phyloP scores from a whole-genome alignment of 1,284 basidiomycete species.

The Wolfiporia cocos region DNA sequence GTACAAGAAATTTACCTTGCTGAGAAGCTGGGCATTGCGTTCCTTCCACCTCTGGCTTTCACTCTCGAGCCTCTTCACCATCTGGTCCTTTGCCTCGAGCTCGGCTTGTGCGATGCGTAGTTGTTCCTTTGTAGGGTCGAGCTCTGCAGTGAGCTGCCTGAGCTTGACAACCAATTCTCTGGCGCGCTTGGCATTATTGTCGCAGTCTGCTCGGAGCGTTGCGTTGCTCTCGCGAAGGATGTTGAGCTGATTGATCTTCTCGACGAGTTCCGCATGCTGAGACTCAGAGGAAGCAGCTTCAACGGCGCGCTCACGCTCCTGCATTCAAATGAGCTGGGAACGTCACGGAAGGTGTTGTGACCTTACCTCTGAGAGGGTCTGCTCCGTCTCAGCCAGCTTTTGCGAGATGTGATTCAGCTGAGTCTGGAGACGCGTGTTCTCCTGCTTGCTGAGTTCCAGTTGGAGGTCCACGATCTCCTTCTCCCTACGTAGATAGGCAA shows the following conservation, averaged over 20 bases:
- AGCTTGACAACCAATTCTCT: conserved; percentile 63
- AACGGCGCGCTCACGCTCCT: conserved; percentile 78
- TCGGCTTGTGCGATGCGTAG: conserved; percentile 67
- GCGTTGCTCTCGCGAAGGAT: conserved; percentile 86
- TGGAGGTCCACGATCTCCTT: conserved; percentile 90
- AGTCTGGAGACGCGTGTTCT: conserved; percentile 69
- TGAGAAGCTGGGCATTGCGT: conserved; percentile 74
- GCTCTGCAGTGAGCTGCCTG: conserved; percentile 50
- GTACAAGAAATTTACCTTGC: conserved; percentile 45
- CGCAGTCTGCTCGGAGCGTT: conserved; percentile 75
- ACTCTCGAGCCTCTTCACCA: conserved; percentile 69
- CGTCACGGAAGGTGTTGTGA: too few species aligned
- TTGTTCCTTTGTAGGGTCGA: conserved; percentile 76
- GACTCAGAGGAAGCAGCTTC: conserved; percentile 66
- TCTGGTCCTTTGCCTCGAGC: conserved; percentile 62
- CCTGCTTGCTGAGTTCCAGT: conserved; percentile 81
- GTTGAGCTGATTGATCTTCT: conserved; percentile 85
- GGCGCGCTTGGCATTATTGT: conserved; percentile 58
- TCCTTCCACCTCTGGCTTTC: conserved; percentile 85
- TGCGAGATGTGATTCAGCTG: conserved; percentile 73
- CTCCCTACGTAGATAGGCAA: conserved; percentile 81
- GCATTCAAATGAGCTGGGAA: too few species aligned
- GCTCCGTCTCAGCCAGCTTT: conserved; percentile 64
- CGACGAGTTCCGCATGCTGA: conserved; percentile 81
- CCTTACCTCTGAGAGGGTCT: conserved; percentile 57